These are phyloP conservation scores for Trametes hirsuta DNA, from an alignment of 1,284 basidiomycete genomes.

Conservation along the genomic window DNA sequence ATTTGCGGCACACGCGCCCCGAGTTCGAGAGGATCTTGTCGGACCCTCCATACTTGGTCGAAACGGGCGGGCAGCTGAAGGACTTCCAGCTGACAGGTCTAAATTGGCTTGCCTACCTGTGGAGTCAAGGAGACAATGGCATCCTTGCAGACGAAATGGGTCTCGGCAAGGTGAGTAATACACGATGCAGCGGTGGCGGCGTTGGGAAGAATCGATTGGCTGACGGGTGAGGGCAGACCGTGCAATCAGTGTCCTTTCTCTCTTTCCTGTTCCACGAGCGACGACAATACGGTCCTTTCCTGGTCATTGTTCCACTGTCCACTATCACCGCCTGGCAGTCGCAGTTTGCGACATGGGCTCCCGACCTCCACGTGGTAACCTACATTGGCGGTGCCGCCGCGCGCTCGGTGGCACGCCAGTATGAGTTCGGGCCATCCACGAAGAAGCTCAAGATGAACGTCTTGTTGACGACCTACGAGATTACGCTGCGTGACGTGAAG, in stretches of 20 bases:
- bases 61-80: conserved; percentile 86
- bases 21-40: conserved; percentile 85
- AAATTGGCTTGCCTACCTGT: conserved; percentile 97
- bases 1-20: conserved; percentile 76
- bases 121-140: conserved; percentile 94
- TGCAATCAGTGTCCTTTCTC: conserved; percentile 95
- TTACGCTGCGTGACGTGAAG: conserved; percentile 89
- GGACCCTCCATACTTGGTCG: conserved; percentile 87
- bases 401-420: conserved; percentile 89
- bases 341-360: conserved; percentile 95
- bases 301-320: conserved; percentile 97
- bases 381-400: conserved; percentile 93
- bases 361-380: conserved; percentile 95
- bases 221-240: conserved; percentile 58
- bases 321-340: conserved; percentile 99
- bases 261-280: conserved; percentile 95
- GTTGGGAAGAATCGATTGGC: neutral
- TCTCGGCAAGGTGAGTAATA: conserved; percentile 80
- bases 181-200: neutral
- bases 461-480: conserved; percentile 96
- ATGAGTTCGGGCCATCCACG: conserved; percentile 88
- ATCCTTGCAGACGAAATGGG: conserved; percentile 99
- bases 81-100: conserved; percentile 98
- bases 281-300: conserved; percentile 95
- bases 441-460: conserved; percentile 98